These are phyloP conservation scores for Pontederia crassipes DNA, from an alignment of 176 grass and related monocot genomes.

Conservation along the genomic window DNA sequence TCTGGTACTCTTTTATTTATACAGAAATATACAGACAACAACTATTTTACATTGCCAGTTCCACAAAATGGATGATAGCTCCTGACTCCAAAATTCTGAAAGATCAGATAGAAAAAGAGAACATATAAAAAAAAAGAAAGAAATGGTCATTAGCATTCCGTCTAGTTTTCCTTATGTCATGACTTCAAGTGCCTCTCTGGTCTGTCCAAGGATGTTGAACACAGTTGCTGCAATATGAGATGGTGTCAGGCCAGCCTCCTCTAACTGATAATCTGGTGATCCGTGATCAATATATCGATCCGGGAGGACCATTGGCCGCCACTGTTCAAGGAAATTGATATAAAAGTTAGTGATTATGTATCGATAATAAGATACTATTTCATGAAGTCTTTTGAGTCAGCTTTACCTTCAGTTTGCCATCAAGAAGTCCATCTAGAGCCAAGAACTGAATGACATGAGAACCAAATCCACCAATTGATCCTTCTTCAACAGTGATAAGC, in stretches of 20 bases:
- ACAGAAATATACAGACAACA: too few species aligned
- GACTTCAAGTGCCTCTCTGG: constrained; percentile 74
- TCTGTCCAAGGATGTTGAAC: constrained; percentile 87
- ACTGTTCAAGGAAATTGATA: constrained; percentile 32
- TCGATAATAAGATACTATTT: neutral
- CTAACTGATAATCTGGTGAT: constrained; percentile 73
- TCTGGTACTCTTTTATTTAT: too few species aligned
- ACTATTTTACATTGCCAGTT: too few species aligned
- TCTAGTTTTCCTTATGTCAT: constrained; percentile 35
- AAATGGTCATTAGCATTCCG: neutral
- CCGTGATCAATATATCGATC: constrained; percentile 92
- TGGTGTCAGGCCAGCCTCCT: constrained; percentile 70
- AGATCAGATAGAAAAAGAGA: too few species aligned
- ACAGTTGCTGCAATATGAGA: constrained; percentile 88
- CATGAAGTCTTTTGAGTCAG: constrained; percentile 2
- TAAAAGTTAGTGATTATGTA: neutral
- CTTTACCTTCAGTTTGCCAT: constrained; percentile 65
- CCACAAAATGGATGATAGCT: too few species aligned
- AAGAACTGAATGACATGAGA: constrained; percentile 97
- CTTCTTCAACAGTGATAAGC: constrained; percentile 91
- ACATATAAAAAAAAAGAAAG: too few species aligned
- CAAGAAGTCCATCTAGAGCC: constrained; percentile 76
- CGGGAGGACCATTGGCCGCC: constrained; percentile 85
- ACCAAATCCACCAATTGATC: constrained; percentile 87
- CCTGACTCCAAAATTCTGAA: too few species aligned